A percentile compares a stretch with the other conserved stretches of the same genome.
phyloP scores from a whole-genome alignment of 495 filamentous ascomycete genomes.

The Chaetomium fimeti region DNA sequence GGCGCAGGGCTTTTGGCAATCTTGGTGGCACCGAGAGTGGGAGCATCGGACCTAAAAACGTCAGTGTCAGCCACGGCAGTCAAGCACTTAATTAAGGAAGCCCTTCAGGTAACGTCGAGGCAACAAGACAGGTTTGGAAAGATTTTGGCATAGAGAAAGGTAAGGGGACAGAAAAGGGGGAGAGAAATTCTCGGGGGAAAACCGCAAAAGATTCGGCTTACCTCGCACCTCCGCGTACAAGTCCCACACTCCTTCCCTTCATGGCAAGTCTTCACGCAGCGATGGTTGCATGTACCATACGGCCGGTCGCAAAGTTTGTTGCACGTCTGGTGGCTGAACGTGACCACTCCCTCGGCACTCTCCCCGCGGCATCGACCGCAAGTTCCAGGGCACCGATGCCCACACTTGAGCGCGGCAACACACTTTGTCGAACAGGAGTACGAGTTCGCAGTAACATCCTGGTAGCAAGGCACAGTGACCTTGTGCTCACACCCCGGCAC shows the following conservation, averaged over 20 bases:
- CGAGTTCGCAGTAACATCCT: conserved; percentile 36
- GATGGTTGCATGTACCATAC: conserved; percentile 59
- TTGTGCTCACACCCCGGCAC: conserved; percentile 58
- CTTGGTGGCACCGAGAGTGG: conserved; percentile 59
- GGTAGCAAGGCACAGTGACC: conserved; percentile 50
- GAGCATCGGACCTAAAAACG: conserved; percentile 22
- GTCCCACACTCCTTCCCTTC: conserved; percentile 49
- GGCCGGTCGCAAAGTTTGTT: conserved; percentile 51
- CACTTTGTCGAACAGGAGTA: conserved; percentile 54
- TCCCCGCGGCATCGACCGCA: conserved; percentile 53
- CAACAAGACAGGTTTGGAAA: no score
- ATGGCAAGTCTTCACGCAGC: conserved; percentile 35
- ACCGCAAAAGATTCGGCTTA: conserved; percentile 25
- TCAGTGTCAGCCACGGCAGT: background rate
- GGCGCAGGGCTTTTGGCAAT: conserved; percentile 61
- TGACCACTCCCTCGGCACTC: conserved; percentile 26
- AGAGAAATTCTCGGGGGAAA: background rate
- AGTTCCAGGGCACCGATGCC: conserved; percentile 56
- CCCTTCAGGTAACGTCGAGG: no score
- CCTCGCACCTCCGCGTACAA: conserved; percentile 58
- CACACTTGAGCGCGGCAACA: conserved; percentile 50
- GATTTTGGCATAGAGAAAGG: background rate
- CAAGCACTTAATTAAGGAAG: no score
- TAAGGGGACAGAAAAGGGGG: background rate
- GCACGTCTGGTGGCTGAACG: conserved; percentile 51